A percentile compares a stretch with the other conserved stretches of the same genome.
phyloP scores from a whole-genome alignment of 1,284 basidiomycete genomes.

The Athelia psychrophila region DNA sequence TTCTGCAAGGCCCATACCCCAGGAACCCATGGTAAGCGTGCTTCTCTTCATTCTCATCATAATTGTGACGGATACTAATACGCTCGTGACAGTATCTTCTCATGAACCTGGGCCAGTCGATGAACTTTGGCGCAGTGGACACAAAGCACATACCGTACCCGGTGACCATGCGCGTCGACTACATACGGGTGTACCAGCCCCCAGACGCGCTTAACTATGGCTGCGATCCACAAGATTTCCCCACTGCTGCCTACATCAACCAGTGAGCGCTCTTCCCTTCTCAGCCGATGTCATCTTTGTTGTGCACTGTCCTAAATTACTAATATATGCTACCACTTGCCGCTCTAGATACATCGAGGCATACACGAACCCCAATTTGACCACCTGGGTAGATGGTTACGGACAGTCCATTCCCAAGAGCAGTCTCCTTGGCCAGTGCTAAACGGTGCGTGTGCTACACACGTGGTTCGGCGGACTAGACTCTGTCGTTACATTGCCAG shows the following conservation, averaged over 20 bases:
- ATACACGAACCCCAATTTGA: constrained; percentile 38
- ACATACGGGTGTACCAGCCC: constrained; percentile 81
- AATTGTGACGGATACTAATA: background rate
- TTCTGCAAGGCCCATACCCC: constrained; percentile 54
- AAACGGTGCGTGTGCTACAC: constrained; percentile 3
- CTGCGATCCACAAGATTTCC: constrained; percentile 79
- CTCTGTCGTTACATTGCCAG: no score
- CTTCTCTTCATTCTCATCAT: background rate
- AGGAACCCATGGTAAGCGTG: constrained; percentile 56
- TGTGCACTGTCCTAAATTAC: background rate
- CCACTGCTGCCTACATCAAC: constrained; percentile 75
- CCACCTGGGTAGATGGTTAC: constrained; percentile 28
- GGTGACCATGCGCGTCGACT: constrained; percentile 73
- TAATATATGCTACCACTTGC: background rate
- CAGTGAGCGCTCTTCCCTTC: constrained; percentile 34
- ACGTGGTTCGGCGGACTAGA: no score
- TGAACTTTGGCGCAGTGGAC: constrained; percentile 73
- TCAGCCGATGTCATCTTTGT: no score
- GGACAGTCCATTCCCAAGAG: constrained; percentile 36
- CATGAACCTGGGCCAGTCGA: constrained; percentile 79
- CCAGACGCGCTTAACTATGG: constrained; percentile 69
- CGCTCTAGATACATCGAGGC: constrained; percentile 30
- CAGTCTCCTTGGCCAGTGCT: constrained; percentile 27
- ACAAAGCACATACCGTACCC: constrained; percentile 69
- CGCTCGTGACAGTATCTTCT: constrained; percentile 66